Base-by-base conservation (phyloP, 2,329 filamentous ascomycete species). In the Colletotrichum melonis region DNA sequence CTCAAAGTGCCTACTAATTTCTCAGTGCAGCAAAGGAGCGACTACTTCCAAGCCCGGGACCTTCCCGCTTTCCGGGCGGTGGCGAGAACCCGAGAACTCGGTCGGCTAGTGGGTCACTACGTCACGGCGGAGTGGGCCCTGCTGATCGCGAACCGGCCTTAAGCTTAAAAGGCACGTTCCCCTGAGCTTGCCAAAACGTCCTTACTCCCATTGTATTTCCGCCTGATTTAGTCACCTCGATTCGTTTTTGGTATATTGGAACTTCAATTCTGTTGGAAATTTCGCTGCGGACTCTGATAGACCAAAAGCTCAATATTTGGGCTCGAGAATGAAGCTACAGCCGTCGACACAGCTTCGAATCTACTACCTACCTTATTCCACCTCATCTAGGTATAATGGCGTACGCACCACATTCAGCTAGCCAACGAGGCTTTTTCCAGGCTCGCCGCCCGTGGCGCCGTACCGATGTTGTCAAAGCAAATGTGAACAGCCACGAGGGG, bases 91-190 rank as follows among this genome's bases (percentile, higher is more conserved):
- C 69, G 57, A 69, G 24, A 22, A 64, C 28, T 65, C 59, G 70
- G 70, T 62, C 30, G 30, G 28, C 16, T 59, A 46, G 66, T 69
- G 70, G 69, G 55, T 26, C 54, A 64, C 59, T 73, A 73, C 70
- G 70, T 73, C 70, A 73, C 70, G 66, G 54, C 55, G 22, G 35
- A 28, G 35, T 54, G 24, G 58, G 30, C 26, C 56, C 66, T 56
- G 63, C 42, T 57, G 63, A 66, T 67, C 46, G 26, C 42, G 38
- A 30, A 35, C 32, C 49, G 54, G 28, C 28, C 62, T 49, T 63
- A 38, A 72, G 52, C 52, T 68, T 72, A 69, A 72, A 69, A 38
- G 49, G 30, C 55, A 35, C 22, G 9, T 54, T 55, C 26, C 63
- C 46, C 63, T 28, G 32, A 24, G 32, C 55, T 56, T 56, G 42